phyloP scores from a whole-genome alignment of 2,329 filamentous ascomycete species.

The Paecilomyces sp. region DNA sequence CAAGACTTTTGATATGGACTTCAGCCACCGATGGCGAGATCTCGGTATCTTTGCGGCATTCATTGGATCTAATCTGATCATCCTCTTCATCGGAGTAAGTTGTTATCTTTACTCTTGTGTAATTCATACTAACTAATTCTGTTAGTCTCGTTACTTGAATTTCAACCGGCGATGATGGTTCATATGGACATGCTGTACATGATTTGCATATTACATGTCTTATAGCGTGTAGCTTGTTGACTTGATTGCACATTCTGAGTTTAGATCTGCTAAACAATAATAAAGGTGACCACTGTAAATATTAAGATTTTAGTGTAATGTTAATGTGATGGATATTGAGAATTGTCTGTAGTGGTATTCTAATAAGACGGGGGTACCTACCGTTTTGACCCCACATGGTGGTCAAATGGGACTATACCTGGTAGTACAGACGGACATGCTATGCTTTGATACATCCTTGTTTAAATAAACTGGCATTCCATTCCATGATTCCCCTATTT shows the following conservation, averaged over 20 bases:
- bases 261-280: no score
- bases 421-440: no score
- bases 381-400: no score
- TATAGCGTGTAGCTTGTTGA: not conserved
- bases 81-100: constrained; percentile 52
- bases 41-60: constrained; percentile 72
- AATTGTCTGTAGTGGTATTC: no score
- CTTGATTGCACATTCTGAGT: not conserved
- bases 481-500: not conserved
- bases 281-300: no score
- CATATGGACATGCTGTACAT: not conserved
- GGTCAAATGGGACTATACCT: no score
- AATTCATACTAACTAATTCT: constrained; percentile 8
- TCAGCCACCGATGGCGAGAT: constrained; percentile 69
- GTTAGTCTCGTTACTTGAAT: constrained; percentile 37
- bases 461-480: not conserved
- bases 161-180: constrained; percentile 35
- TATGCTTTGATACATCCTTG: not conserved
- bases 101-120: no score
- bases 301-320: no score
- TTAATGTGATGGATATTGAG: no score
- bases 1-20: constrained; percentile 57
- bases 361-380: no score
- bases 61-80: constrained; percentile 67
- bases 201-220: not conserved